Evolutionary conservation across 1,139 yeast genomes (phyloP).

Genomic region (Pichia sp.): DNA sequence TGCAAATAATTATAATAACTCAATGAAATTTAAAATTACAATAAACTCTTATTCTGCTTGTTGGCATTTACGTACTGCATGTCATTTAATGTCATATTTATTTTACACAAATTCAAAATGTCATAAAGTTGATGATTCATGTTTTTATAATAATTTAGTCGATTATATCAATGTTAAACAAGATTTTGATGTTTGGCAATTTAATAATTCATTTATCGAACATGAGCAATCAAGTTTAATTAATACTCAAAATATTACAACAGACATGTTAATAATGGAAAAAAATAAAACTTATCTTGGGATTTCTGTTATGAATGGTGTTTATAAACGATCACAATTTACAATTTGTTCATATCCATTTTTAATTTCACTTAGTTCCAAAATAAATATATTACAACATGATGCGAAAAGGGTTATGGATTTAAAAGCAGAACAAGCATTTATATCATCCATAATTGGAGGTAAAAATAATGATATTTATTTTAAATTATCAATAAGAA

Average conservation of each 20-base stretch:
- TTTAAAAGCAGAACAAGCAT: constrained; percentile 83
- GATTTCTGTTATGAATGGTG: constrained; percentile 22
- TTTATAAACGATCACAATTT: constrained; percentile 30
- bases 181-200: constrained; percentile 85
- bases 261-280: constrained; percentile 39
- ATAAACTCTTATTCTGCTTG: constrained; percentile 65
- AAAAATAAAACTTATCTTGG: constrained; percentile 31
- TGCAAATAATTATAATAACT: no score
- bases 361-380: constrained; percentile 72
- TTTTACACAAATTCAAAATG: constrained; percentile 43
- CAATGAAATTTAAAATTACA: constrained; percentile 37
- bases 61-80: constrained; percentile 74
- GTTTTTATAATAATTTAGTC: constrained; percentile 74
- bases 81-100: constrained; percentile 49
- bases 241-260: constrained; percentile 32
- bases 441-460: constrained; percentile 62
- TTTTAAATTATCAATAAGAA: constrained; percentile 60
- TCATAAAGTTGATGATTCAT: constrained; percentile 39
- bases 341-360: constrained; percentile 83
- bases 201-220: constrained; percentile 15
- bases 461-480: constrained; percentile 59
- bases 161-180: constrained; percentile 70
- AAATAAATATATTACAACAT: constrained; percentile 72
- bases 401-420: constrained; percentile 84
- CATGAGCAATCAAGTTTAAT: constrained; percentile 13